Conservation (phyloP, 2,329 filamentous ascomycete genomes). For the Nemania abortiva region DNA sequence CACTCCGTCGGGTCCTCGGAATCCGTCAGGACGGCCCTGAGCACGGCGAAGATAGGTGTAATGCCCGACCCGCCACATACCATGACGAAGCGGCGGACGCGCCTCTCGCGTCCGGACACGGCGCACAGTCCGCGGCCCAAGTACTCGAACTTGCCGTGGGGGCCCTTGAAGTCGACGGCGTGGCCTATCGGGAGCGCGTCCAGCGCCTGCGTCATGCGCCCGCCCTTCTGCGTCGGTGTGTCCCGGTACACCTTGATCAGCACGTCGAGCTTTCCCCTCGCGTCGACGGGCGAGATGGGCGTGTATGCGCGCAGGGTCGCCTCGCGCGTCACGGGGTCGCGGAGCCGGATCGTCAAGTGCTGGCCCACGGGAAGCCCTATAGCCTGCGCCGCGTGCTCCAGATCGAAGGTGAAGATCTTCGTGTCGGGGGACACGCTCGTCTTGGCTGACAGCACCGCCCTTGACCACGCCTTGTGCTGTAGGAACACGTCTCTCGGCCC, state of each 20-base stretch:
- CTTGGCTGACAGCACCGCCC: slow-evolving; percentile 76
- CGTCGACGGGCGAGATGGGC: slow-evolving; percentile 74
- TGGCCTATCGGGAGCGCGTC: slow-evolving; percentile 79
- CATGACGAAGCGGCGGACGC: slow-evolving; percentile 81
- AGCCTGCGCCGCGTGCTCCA: slow-evolving; percentile 76
- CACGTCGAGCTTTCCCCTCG: slow-evolving; percentile 76
- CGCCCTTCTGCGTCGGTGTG: slow-evolving; percentile 68
- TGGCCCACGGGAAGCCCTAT: slow-evolving; percentile 87
- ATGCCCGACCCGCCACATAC: slow-evolving; percentile 90
- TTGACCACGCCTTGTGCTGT: slow-evolving; percentile 78
- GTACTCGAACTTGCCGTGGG: slow-evolving; percentile 88
- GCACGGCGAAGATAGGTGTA: slow-evolving; percentile 89
- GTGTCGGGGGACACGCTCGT: slow-evolving; percentile 80
- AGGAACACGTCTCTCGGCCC: slow-evolving; percentile 74
- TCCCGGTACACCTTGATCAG: slow-evolving; percentile 86
- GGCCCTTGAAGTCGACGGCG: slow-evolving; percentile 86
- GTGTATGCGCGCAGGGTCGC: slow-evolving; percentile 89
- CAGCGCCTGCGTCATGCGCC: slow-evolving; percentile 85
- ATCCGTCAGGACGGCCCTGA: slow-evolving; percentile 79
- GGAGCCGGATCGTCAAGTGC: slow-evolving; percentile 85
- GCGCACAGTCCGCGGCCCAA: slow-evolving; percentile 73
- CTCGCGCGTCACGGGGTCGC: slow-evolving; percentile 76
- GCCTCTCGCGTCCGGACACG: slow-evolving; percentile 66
- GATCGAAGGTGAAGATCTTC: slow-evolving; percentile 82
- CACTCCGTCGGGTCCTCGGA: slow-evolving; percentile 73